Conservation (phyloP, 2,329 filamentous ascomycete species). For the Penicillium sp. region DNA sequence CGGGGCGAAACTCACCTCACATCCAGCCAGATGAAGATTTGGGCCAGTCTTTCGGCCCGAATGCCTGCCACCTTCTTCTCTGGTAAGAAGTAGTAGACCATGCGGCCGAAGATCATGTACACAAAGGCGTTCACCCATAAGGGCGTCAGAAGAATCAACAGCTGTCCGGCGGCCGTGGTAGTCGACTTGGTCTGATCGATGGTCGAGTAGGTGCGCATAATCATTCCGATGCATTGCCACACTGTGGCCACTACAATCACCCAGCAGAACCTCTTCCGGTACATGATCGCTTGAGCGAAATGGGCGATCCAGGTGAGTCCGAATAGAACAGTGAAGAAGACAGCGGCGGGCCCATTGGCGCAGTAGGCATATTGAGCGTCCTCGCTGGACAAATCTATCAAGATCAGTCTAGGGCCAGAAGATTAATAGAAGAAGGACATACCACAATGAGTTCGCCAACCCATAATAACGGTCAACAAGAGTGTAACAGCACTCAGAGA, state of each 20-base stretch:
- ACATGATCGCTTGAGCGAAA: not conserved
- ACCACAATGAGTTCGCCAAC: slow-evolving; percentile 4
- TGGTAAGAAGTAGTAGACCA: slow-evolving; percentile 4
- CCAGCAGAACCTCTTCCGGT: slow-evolving; percentile 5
- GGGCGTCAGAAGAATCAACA: slow-evolving; percentile 1
- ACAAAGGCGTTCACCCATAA: slow-evolving; percentile 7
- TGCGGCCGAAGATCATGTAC: slow-evolving; percentile 4
- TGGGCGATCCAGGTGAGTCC: slow-evolving; percentile 1
- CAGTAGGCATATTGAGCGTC: not conserved
- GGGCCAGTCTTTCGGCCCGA: not conserved
- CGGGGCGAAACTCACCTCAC: slow-evolving; percentile 1
- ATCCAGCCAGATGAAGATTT: slow-evolving; percentile 4
- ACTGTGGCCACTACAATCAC: not conserved
- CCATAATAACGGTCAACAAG: not conserved
- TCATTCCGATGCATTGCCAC: not conserved
- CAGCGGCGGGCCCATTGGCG: not conserved
- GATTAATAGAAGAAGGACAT: not conserved
- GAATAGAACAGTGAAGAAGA: slow-evolving; percentile 3
- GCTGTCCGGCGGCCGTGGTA: not conserved
- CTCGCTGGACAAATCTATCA: slow-evolving; percentile 3
- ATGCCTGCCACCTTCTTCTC: slow-evolving; percentile 3
- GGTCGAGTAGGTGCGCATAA: not conserved
- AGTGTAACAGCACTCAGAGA: not conserved
- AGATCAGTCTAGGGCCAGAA: not conserved
- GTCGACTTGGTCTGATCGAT: not conserved